These are phyloP conservation scores for Aspergillus fumigatiaffinis DNA, from an alignment of 2,329 filamentous ascomycete species.

Conservation along the genomic window DNA sequence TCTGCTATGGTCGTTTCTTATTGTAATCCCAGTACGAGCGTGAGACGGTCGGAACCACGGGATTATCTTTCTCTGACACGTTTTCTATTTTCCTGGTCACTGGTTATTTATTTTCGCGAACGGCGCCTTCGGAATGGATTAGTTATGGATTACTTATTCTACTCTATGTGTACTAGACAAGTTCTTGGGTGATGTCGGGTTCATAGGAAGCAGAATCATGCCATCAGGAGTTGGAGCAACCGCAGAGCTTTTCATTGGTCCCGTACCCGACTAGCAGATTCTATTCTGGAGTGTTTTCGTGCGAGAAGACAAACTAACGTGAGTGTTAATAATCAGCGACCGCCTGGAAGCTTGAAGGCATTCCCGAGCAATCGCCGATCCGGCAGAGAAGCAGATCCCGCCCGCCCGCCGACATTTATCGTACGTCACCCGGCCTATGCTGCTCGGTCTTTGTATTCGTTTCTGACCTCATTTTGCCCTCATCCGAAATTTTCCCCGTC, in stretches of 20 bases:
- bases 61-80: background rate
- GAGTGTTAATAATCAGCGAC: background rate
- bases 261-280: background rate
- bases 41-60: background rate
- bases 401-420: conserved; percentile 11
- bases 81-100: background rate
- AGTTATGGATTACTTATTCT: background rate
- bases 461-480: background rate
- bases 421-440: conserved; percentile 24
- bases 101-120: background rate
- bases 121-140: background rate
- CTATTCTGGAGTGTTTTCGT: background rate
- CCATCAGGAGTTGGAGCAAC: background rate
- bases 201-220: background rate
- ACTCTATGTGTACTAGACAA: background rate
- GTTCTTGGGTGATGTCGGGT: background rate
- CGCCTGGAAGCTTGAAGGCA: background rate
- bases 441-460: conserved; percentile 1
- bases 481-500: conserved; percentile 5
- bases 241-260: background rate
- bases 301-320: background rate
- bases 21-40: background rate
- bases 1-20: background rate
- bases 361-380: conserved; percentile 7
- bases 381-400: conserved; percentile 23